These are phyloP conservation scores for Coemansia nantahalensis DNA, from an alignment of 192 early-diverging fungal species.

Conservation along the genomic window DNA sequence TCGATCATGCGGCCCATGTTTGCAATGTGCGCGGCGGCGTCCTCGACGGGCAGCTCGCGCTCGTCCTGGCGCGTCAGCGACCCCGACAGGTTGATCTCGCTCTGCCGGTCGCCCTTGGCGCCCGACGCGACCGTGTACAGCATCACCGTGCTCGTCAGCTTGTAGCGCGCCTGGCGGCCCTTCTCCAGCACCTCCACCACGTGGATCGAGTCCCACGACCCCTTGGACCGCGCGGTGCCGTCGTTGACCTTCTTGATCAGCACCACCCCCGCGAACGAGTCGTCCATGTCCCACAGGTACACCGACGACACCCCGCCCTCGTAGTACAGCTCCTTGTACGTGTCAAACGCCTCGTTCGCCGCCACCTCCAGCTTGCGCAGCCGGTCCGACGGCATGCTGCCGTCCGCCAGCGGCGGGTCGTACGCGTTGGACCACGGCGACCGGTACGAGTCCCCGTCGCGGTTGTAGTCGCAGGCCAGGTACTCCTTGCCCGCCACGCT, in stretches of 20 bases:
- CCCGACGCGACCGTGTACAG: slow-evolving; percentile 77
- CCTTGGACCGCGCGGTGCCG: slow-evolving; percentile 69
- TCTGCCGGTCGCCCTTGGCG: slow-evolving; percentile 52
- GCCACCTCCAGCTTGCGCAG: slow-evolving; percentile 86
- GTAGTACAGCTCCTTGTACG: slow-evolving; percentile 88
- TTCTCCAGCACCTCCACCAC: slow-evolving; percentile 90
- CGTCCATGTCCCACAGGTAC: slow-evolving; percentile 89
- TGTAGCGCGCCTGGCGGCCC: slow-evolving; percentile 86
- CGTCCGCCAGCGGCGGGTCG: slow-evolving; percentile 81
- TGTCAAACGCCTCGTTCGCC: slow-evolving; percentile 95
- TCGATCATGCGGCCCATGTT: slow-evolving; percentile 98
- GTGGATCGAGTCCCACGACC: slow-evolving; percentile 98
- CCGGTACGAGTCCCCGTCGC: slow-evolving; percentile 91
- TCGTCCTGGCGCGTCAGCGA: slow-evolving; percentile 93
- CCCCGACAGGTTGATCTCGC: slow-evolving; percentile 81
- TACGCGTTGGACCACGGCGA: slow-evolving; percentile 98
- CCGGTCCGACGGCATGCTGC: slow-evolving; percentile 68
- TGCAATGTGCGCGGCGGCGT: slow-evolving; percentile 77
- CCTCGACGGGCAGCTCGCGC: slow-evolving; percentile 71
- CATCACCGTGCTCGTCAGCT: slow-evolving; percentile 95
- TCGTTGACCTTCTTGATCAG: slow-evolving; percentile 94
- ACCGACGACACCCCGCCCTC: slow-evolving; percentile 97
- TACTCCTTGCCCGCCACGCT: slow-evolving; percentile 73
- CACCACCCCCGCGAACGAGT: slow-evolving; percentile 89
- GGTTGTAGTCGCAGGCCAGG: slow-evolving; percentile 92